These are phyloP conservation scores for Cucumis variabilis DNA, from an alignment of 331 rosid species.

Conservation along the genomic window DNA sequence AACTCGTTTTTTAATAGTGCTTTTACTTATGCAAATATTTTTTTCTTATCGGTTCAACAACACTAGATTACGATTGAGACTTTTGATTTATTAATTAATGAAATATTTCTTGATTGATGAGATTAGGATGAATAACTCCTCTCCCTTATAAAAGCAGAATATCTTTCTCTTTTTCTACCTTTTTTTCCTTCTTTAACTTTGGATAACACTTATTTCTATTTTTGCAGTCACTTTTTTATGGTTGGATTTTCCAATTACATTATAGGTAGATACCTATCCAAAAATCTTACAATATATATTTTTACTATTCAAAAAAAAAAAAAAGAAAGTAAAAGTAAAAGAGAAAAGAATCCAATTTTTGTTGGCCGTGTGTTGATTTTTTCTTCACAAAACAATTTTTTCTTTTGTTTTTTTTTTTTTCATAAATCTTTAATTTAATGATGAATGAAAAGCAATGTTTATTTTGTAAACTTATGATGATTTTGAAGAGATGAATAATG, in stretches of 20 bases:
- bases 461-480: too few relatives aligned
- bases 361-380: background rate
- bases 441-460: background rate
- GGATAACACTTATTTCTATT: background rate
- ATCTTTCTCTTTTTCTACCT: background rate
- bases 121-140: too few relatives aligned
- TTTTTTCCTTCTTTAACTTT: background rate
- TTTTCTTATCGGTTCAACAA: too few relatives aligned
- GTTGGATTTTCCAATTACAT: background rate
- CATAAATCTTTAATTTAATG: background rate
- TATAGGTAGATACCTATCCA: background rate
- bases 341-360: background rate
- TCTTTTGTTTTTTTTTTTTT: too few relatives aligned
- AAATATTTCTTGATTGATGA: too few relatives aligned
- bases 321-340: background rate
- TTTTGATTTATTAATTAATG: too few relatives aligned
- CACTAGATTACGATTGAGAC: too few relatives aligned
- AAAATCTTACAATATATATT: background rate
- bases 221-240: background rate
- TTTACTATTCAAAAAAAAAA: background rate
- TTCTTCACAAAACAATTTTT: too few relatives aligned
- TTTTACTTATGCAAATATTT: too few relatives aligned
- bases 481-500: background rate
- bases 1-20: too few relatives aligned
- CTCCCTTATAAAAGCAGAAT: background rate